Evolutionary conservation across 257 asterid species (phyloP), one percentile per base, ranked within the genome.

Genomic region (Phtheirospermum japonicum): DNA sequence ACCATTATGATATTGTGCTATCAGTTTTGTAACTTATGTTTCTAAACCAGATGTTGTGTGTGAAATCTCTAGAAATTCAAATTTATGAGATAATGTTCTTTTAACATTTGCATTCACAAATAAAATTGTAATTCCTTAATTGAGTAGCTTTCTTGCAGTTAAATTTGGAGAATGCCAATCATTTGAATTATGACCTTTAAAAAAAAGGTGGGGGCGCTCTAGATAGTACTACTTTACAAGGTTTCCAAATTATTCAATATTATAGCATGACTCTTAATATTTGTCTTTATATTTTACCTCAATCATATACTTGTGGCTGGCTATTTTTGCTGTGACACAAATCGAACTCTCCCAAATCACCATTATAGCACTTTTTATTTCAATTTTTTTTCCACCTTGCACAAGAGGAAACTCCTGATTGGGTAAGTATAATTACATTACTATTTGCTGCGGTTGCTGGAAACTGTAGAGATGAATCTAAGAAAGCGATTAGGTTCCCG

Each of bases 21-120:
- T 57, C 71, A 11, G 43, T 57, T 57, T 43, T 57, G 4, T 55
- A 26, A 13, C 33, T 19, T 0, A 30, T 28, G 36, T 28, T 55
- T 63, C 69, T 32, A 42, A 63, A 51, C 49, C 54, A 12, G 63
- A 31, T 54, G 16, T 52, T 52, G 14, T 40, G 23, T 53, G 28
- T n/a, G 30, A 63, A 53, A 12, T 28, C 53, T 26, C 26, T 28
- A 0, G 8, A 53, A 20, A 51, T 51, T 3, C 33, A 23, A 51
- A 28, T 10, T 6, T 52, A 53, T 53, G 34, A 53, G 39, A 53
- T 53, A 23, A 53, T 53, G 33, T 26, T 30, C 34, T 5, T 30
- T 53, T 28, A 26, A 36, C 59, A 23, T 10, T 53, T 53, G 17
- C 33, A 53, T 17, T 23, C 16, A 11, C 18, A 48, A 32, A 9